Base-by-base conservation (phyloP, 2,329 filamentous ascomycete species). In the Ilyonectria robusta region DNA sequence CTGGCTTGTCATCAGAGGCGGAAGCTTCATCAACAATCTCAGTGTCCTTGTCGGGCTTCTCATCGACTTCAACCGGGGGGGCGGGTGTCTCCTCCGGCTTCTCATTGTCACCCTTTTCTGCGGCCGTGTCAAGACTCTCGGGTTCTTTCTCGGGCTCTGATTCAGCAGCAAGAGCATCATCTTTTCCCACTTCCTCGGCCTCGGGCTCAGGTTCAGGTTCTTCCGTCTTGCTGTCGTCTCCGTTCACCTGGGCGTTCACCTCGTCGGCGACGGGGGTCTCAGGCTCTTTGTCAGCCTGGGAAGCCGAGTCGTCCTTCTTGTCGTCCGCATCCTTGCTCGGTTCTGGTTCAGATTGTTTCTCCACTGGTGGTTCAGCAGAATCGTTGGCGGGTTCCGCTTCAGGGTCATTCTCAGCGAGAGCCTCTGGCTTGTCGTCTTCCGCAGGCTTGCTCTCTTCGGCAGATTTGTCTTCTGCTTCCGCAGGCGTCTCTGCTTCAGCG, bases 171-270 rank as follows among this genome's bases (percentile, higher is more conserved):
- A 51, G 19, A n/a, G 33, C 3, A 19, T 51, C 61, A 23, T 72
- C 63, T 10, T 66, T 59, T 6, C 19, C 19, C n/a, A 15, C 42
- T 9, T 47, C 57, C 60, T 40, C 40, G 31, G 21, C 26, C 50
- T 70, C 62, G 26, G 6, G 23, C 23, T 62, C 60, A 8, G 53
- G 29, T n/a, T 48, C 60, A 23, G 56, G 13, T 19, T 62, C 51
- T 10, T 51, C 40, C 1, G 10, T 42, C 29, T 70, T 51, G 17
- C 19, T 56, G 4, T 62, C 51, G 21, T 71, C 58, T 26, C 29
- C 62, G 6, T 67, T 59, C 26, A 26, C 65, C 37, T 64, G 53
- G 21, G 47, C 46, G 17, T 69, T 70, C 23, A 53, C 35, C 59
- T 67, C 63, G 19, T 62, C 64, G 17, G 40, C 33, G 40, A 61